phyloP scores from a whole-genome alignment of 495 filamentous ascomycete species.

The Aspergillus wentii region DNA sequence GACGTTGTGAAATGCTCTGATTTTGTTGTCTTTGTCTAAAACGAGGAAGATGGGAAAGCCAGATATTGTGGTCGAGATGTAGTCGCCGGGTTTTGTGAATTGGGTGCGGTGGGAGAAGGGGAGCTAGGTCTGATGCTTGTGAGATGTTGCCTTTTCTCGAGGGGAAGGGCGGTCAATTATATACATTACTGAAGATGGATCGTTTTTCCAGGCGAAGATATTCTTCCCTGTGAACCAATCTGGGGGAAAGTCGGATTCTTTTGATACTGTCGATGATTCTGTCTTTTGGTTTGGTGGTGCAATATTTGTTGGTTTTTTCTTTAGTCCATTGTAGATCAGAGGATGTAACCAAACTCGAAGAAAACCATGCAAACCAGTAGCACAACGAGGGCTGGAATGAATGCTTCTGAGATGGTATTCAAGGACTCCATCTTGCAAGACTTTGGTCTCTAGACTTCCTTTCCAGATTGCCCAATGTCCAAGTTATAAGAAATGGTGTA shows the following conservation, averaged over 20 bases:
- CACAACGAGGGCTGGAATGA: no score
- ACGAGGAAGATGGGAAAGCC: conserved; percentile 46
- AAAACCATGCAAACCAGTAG: no score
- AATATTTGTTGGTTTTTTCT: background rate
- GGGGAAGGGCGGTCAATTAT: background rate
- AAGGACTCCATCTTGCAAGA: no score
- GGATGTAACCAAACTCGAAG: no score
- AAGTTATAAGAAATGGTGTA: no score
- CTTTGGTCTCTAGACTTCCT: no score
- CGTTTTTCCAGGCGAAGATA: conserved; percentile 47
- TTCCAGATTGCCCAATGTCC: no score
- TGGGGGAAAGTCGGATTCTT: conserved; percentile 35
- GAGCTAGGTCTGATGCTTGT: conserved; percentile 37
- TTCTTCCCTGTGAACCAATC: conserved; percentile 41
- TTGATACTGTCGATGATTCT: conserved; percentile 17
- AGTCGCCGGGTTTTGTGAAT: conserved; percentile 45
- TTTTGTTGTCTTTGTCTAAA: conserved; percentile 38
- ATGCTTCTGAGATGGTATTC: no score
- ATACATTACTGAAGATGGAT: conserved; percentile 47
- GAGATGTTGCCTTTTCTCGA: background rate
- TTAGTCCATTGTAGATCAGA: no score
- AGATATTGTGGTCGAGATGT: conserved; percentile 42
- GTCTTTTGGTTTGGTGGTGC: background rate
- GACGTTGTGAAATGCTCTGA: conserved; percentile 57
- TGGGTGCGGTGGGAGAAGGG: conserved; percentile 41